Conservation (phyloP, 169 alveolate species). For the Cryptosporidium sp. region DNA sequence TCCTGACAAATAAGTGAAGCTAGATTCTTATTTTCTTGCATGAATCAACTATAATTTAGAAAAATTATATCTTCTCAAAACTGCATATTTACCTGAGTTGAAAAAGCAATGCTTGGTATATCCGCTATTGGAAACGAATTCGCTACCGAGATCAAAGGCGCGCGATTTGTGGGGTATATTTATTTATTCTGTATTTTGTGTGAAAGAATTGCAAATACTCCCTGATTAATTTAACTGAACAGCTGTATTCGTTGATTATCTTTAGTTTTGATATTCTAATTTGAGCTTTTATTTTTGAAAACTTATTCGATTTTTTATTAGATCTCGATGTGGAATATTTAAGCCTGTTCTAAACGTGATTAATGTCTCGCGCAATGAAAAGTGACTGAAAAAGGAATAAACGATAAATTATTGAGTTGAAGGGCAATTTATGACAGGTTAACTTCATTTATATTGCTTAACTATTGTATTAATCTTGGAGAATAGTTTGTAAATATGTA, state of each 20-base stretch:
- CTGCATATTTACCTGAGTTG: not conserved
- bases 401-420: not conserved
- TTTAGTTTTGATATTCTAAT: not conserved
- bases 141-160: not conserved
- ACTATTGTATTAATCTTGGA: not conserved
- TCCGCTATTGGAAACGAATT: not conserved
- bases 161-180: not conserved
- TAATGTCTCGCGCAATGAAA: constrained; percentile 5
- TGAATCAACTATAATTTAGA: not conserved
- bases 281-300: not conserved
- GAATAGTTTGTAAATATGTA: not conserved
- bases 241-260: not conserved
- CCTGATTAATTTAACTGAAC: too few relatives aligned
- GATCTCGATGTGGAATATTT: constrained; percentile 7
- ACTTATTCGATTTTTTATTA: not conserved
- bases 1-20: constrained; percentile 40
- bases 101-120: too few relatives aligned
- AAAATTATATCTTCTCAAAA: not conserved
- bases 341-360: not conserved
- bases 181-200: not conserved
- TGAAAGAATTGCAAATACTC: not conserved
- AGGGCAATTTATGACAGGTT: not conserved
- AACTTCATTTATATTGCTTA: not conserved
- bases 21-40: not conserved
- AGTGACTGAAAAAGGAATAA: not conserved